phyloP scores from a whole-genome alignment of 495 filamentous ascomycete species.

The Penicillium pulvis region DNA sequence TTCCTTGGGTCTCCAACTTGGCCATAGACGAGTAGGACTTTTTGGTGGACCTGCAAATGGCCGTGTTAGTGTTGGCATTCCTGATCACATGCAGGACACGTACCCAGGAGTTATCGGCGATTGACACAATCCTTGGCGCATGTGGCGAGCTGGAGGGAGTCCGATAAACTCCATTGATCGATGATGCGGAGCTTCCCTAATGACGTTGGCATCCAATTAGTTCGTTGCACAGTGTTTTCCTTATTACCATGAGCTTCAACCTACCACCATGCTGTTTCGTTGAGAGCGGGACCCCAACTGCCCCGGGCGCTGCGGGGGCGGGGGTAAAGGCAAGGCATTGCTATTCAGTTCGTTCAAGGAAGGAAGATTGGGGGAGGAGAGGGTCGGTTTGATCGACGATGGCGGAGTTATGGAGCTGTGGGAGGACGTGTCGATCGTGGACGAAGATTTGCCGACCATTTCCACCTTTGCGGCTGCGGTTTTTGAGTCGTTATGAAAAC shows the following conservation, averaged over 20 bases:
- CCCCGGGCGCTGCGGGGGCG: slow-evolving; percentile 46
- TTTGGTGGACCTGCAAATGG: slow-evolving; percentile 75
- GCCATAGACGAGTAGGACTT: slow-evolving; percentile 78
- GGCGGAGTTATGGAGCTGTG: slow-evolving; percentile 59
- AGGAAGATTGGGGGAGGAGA: slow-evolving; percentile 55
- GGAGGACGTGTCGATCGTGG: slow-evolving; percentile 61
- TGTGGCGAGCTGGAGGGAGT: slow-evolving; percentile 69
- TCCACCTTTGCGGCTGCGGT: slow-evolving; percentile 55
- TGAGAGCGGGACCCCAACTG: slow-evolving; percentile 47
- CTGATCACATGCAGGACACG: slow-evolving; percentile 9
- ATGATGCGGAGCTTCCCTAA: slow-evolving; percentile 46
- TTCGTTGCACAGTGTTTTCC: neutral
- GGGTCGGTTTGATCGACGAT: slow-evolving; percentile 59
- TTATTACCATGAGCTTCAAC: slow-evolving; percentile 10
- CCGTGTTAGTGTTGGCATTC: slow-evolving; percentile 1
- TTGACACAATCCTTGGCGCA: slow-evolving; percentile 73
- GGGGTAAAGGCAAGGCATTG: slow-evolving; percentile 35
- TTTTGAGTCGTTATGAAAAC: slow-evolving; percentile 58
- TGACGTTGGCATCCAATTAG: neutral
- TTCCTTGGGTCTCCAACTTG: slow-evolving; percentile 73
- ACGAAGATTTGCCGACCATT: slow-evolving; percentile 60
- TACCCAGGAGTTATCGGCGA: slow-evolving; percentile 84
- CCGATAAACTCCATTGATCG: slow-evolving; percentile 53
- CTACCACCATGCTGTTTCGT: slow-evolving; percentile 53
- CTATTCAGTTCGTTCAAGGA: slow-evolving; percentile 50